phyloP scores from a whole-genome alignment of 805 yeast genomes.

The Teunomyces lycoperdinae region DNA sequence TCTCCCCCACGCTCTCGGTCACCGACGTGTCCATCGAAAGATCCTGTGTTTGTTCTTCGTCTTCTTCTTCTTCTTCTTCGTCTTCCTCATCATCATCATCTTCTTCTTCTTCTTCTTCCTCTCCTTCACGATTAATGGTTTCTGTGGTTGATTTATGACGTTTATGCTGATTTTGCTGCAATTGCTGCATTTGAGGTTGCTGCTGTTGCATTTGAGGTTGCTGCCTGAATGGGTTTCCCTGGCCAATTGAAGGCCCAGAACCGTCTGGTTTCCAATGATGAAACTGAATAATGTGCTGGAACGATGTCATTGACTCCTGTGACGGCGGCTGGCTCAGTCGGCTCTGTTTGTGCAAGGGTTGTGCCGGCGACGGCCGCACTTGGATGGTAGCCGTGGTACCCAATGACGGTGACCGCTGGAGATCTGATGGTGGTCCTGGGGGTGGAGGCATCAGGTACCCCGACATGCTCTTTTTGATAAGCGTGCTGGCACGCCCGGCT shows the following conservation, averaged over 20 bases:
- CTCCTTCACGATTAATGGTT: background rate
- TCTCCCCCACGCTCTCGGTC: conserved; percentile 5
- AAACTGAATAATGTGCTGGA: conserved; percentile 53
- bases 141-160: conserved; percentile 34
- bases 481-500: conserved; percentile 4
- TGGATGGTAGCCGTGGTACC: conserved; percentile 37
- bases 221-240: conserved; percentile 8
- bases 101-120: background rate
- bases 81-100: background rate
- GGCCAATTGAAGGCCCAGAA: conserved; percentile 12
- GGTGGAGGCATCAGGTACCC: background rate
- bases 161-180: conserved; percentile 23
- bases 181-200: background rate
- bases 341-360: conserved; percentile 34
- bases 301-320: conserved; percentile 44
- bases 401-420: conserved; percentile 12
- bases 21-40: conserved; percentile 14
- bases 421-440: conserved; percentile 1
- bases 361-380: conserved; percentile 42
- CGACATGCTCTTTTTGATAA: background rate
- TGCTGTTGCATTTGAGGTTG: conserved; percentile 4
- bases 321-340: conserved; percentile 30
- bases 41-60: conserved; percentile 9
- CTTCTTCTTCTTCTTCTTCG: conserved; percentile 6
- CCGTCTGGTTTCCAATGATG: conserved; percentile 56